Evolutionary conservation across 208 protist species (phyloP), one percentile per base, ranked within the genome.

Genomic region (Acanthamoeba lenticulata): DNA sequence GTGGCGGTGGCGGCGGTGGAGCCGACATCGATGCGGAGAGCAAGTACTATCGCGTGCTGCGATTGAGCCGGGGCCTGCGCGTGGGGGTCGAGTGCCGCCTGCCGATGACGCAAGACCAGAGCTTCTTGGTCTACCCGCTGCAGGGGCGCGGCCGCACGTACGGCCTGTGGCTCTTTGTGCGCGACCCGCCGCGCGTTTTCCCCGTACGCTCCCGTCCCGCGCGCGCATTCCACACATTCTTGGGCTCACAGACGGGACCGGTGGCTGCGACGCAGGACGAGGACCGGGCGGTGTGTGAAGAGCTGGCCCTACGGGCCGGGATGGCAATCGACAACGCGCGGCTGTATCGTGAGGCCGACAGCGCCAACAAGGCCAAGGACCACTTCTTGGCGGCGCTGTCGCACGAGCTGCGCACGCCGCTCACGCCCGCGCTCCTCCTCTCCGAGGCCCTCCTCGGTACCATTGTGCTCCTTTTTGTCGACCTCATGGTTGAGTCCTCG

Each of bases 381-480:
- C 45, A 65, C 15, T 90, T 90, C 81, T 19, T 90, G 42, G 81
- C 81, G 17, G 81, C 81, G 32, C 45, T 90, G 3, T 90, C 81
- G 17, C 81, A 90, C 19, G 81, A 90, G 4, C n/a, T 90, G 24
- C 81, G 81, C 27, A 90, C 81, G 5, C 81, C 81, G 7, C 38
- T 90, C 29, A 90, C 81, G 2, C 81, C 81, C 19, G 81, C 45
- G 0, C 81, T 90, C 19, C 81, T 90, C 17, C 34, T 90, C 0
- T 52, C 81, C 19, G 45, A 62, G 11, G n/a, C 81, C n/a, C 79
- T 88, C 79, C 36, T 88, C 42, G 32, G 47, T 65, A 49, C 36
- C n/a, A n/a, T n/a, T n/a, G 52, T 60, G 52, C 17, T 11, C 52
- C 27, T 60, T 6, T n/a, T 1, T 24, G 13, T 9, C 47, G 47